Evolutionary conservation across 1,284 basidiomycete genomes (phyloP).

Genomic region (Boletus hoseneyae): DNA sequence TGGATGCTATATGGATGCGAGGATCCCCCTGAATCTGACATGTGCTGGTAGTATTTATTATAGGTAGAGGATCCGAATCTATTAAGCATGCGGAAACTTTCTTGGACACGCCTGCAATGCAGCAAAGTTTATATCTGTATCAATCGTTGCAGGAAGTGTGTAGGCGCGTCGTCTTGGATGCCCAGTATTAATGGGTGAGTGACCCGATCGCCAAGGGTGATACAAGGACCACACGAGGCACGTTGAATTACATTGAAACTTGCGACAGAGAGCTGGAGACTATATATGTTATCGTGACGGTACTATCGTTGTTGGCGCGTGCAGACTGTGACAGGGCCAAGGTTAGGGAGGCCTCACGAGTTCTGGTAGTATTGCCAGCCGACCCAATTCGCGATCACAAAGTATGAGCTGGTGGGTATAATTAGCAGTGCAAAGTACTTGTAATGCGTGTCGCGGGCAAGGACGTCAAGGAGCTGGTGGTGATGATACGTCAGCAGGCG

Average conservation of each 20-base stretch:
- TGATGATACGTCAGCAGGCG: slow-evolving; percentile 14
- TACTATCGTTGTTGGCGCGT: background rate
- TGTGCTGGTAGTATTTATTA: slow-evolving; percentile 15
- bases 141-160: slow-evolving; percentile 6
- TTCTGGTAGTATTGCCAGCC: slow-evolving; percentile 94
- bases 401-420: slow-evolving; percentile 79
- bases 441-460: slow-evolving; percentile 78
- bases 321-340: slow-evolving; percentile 4
- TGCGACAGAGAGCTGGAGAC: slow-evolving; percentile 5
- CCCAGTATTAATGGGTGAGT: slow-evolving; percentile 15
- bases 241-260: slow-evolving; percentile 18
- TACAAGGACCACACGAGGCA: slow-evolving; percentile 23
- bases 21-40: slow-evolving; percentile 11
- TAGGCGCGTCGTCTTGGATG: slow-evolving; percentile 16
- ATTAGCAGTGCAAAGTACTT: slow-evolving; percentile 82
- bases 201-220: slow-evolving; percentile 20
- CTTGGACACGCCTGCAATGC: slow-evolving; percentile 8
- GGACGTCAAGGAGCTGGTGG: slow-evolving; percentile 54
- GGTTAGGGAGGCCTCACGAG: slow-evolving; percentile 43
- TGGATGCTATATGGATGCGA: slow-evolving; percentile 31
- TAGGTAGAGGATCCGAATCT: slow-evolving; percentile 17
- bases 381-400: slow-evolving; percentile 95
- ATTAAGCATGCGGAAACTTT: slow-evolving; percentile 13
- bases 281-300: slow-evolving; percentile 2
- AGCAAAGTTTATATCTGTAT: slow-evolving; percentile 7